Percentiles rank a stretch among this genome's conserved stretches.
Conservation (phyloP, 164 flowering plant species). For the Umbilicus rupestris region DNA sequence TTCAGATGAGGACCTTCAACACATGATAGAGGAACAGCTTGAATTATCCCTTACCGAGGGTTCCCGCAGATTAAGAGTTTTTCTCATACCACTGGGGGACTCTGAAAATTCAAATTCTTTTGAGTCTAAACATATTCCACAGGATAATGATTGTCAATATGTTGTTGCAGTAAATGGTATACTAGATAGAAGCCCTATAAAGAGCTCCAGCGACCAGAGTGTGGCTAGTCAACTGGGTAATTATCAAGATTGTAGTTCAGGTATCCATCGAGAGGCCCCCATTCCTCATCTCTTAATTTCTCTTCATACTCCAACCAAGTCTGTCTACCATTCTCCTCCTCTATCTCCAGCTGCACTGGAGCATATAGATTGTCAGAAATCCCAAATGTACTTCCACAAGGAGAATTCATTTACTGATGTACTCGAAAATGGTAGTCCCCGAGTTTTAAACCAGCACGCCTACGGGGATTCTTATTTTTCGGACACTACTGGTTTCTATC, state of each 20-base stretch:
- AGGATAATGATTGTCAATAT: slow-evolving; percentile 47
- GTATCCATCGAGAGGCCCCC: not conserved
- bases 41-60: slow-evolving; percentile 44
- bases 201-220: slow-evolving; percentile 35
- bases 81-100: slow-evolving; percentile 47
- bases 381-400: slow-evolving; percentile 15
- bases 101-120: slow-evolving; percentile 37
- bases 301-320: slow-evolving; percentile 19
- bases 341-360: slow-evolving; percentile 27
- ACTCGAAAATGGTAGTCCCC: not conserved
- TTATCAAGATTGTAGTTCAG: not conserved
- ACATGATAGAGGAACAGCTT: slow-evolving; percentile 74
- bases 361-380: slow-evolving; percentile 17
- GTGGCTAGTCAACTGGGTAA: slow-evolving; percentile 22
- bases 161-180: slow-evolving; percentile 74
- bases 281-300: slow-evolving; percentile 17
- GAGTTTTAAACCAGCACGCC: not conserved
- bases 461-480: not conserved
- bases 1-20: slow-evolving; percentile 75
- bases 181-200: slow-evolving; percentile 36
- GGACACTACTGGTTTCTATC: not conserved
- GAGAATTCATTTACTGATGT: slow-evolving; percentile 1
- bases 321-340: slow-evolving; percentile 34
- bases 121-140: slow-evolving; percentile 28
- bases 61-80: slow-evolving; percentile 50